Base-by-base conservation (phyloP, 2,329 filamentous ascomycete species). In the Aspergillus pseudoglaucus region DNA sequence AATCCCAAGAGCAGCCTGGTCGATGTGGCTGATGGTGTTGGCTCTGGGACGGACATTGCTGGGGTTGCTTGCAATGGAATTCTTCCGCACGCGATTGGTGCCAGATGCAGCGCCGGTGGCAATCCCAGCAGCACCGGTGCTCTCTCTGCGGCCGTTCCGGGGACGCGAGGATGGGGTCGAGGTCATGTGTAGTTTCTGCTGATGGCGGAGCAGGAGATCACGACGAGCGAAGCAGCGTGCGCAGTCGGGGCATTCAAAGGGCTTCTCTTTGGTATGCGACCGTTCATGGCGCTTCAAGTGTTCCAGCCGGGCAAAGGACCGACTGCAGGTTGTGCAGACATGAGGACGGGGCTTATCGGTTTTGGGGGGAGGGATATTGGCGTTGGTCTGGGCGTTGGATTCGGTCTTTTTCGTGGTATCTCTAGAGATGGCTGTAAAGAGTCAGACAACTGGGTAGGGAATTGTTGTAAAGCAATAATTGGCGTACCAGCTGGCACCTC, bases 231-330 rank as follows among this genome's bases (percentile, higher is more conserved):
- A 98, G 73, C 93, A 97, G 71, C 93, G 77, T 33, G 88, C 81
- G 70, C 93, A 98, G 68, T 97, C 89, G 23, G 89, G 88, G 62
- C 93, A 98, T 70, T 96, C 90, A 61, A 98, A 98, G 1, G 93
- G 93, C 76, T 98, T 98, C 73, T 98, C 90, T 69, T 98, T 96
- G 40, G 90, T 96, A 67, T 96, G 90, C n/a, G 90, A 95, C 53
- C 93, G 83, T 73, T 97, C 93, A 70, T 98, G 93, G 52, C 93
- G 86, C 75, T 98, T 98, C 57, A 98, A 75, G 68, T 98, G 93
- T 73, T 98, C 93, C 59, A 98, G 75, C 52, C 93, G 84, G 49
- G 93, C 93, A 68, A 98, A 98, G 27, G 88, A 95, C 56, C 93
- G 84, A 61, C 84, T 82, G 69, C 93, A 98, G 42, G 90, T 97